Base-by-base conservation (phyloP, 2,329 filamentous ascomycete species). In the Fusarium longipes region DNA sequence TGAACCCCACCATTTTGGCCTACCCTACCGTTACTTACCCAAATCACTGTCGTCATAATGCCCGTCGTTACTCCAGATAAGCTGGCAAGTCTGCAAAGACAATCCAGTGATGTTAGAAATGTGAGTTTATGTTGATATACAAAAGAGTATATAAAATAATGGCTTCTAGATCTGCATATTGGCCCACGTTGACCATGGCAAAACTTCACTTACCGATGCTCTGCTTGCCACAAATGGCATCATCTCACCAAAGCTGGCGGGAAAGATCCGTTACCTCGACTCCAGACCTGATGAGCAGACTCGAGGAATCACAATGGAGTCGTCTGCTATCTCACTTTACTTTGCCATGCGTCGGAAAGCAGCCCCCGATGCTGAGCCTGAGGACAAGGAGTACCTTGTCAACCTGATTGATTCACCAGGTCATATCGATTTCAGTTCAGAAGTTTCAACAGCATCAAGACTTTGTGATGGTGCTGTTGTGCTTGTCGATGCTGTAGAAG, bases 281-380 rank as follows among this genome's bases (percentile, higher is more conserved):
- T 98, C 96, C 22, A 86, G 96, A 40, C 95, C 95, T 2, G 96
- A 99, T 79, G 96, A 99, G 79, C 96, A 99, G 80, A 87, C 92
- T 17, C 91, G 96, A 68, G 96, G 96, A 57, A 99, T 99, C 76
- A 99, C 96, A n/a, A 99, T 99, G 96, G 96, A 99, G 79, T 98
- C 96, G 1, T 98, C 95, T 8, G 96, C 96, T 65, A 99, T 99
- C 68, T 98, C 96, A 1, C 84, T 99, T 32, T 96, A 92, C 80
- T 99, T 99, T 78, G 96, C 94, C 33, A 93, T 98, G 86, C 82
- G 97, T 53, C 87, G 94, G 70, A 88, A 93, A 70, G 82, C 87
- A 35, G 83, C 87, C 3, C 89, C 91, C 3, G 89, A 93, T 17
- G 87, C 87, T 8, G 76, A 83, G 15, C 90, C 93, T 0, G 86